Evolutionary conservation across 176 grass and related monocot genomes (phyloP).

Genomic region (Ensete ventricosum): DNA sequence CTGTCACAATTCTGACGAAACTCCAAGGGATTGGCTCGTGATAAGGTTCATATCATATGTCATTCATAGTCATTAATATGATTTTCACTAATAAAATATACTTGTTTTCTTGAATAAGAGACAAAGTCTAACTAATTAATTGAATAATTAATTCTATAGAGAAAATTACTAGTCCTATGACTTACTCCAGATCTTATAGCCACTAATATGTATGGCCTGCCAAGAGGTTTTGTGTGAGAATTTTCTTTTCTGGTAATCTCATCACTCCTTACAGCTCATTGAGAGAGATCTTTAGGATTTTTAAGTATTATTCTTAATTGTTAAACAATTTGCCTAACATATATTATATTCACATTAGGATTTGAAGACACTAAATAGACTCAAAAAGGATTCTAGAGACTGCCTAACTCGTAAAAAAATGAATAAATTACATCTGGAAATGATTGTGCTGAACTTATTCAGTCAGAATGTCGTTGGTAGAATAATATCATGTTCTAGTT

Average conservation of each 20-base stretch:
- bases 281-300: too few species aligned
- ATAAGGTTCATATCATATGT: too few species aligned
- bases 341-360: too few species aligned
- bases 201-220: not conserved
- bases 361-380: not conserved
- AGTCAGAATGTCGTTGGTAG: not conserved
- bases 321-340: too few species aligned
- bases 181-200: not conserved
- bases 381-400: not conserved
- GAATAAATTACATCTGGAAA: not conserved
- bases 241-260: too few species aligned
- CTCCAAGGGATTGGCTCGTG: too few species aligned
- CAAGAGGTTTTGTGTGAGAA: not conserved
- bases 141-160: too few species aligned
- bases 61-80: not conserved
- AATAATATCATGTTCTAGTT: not conserved
- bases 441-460: not conserved
- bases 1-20: not conserved
- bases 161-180: too few species aligned
- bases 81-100: not conserved
- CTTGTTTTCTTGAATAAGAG: too few species aligned
- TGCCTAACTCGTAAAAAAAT: not conserved
- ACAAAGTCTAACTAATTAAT: too few species aligned
- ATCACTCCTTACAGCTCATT: too few species aligned
- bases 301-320: too few species aligned